A percentile compares a stretch with the other conserved stretches of the same genome.
phyloP scores from a whole-genome alignment of 169 alveolate species.

The Cardiosporidium cionae region DNA sequence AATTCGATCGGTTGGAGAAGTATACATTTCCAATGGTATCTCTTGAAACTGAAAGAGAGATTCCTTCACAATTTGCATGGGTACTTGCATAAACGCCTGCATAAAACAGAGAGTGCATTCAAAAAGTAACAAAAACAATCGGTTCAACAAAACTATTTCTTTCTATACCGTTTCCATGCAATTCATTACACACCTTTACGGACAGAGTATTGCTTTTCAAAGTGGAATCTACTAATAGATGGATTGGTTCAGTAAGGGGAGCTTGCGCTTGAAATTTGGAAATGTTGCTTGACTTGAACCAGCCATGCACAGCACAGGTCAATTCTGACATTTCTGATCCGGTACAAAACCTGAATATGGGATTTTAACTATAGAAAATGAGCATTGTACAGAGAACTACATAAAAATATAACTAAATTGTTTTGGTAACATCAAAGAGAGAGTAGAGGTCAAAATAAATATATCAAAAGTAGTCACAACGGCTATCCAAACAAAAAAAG shows the following conservation, averaged over 20 bases:
- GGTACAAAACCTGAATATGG: conserved; percentile 78
- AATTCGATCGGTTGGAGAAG: conserved; percentile 47
- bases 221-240: conserved; percentile 76
- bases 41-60: conserved; percentile 74
- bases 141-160: background rate
- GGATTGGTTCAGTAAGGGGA: conserved; percentile 77
- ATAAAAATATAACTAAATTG: background rate
- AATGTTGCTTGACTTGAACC: conserved; percentile 75
- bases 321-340: conserved; percentile 77
- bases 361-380: too few species aligned
- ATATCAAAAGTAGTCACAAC: too few species aligned
- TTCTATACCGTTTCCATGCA: background rate
- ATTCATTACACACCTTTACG: conserved; percentile 50
- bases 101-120: background rate
- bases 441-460: too few species aligned
- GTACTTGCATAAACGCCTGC: conserved; percentile 61
- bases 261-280: conserved; percentile 79
- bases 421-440: background rate
- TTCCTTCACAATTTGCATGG: conserved; percentile 59
- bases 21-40: conserved; percentile 59
- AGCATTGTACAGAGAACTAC: background rate
- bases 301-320: conserved; percentile 83
- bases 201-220: conserved; percentile 69
- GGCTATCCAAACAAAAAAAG: too few species aligned
- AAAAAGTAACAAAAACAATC: background rate